Evolutionary conservation across 176 grass and related monocot species (phyloP), one percentile per base, ranked within the genome.

Genomic region (Ensete ventricosum): DNA sequence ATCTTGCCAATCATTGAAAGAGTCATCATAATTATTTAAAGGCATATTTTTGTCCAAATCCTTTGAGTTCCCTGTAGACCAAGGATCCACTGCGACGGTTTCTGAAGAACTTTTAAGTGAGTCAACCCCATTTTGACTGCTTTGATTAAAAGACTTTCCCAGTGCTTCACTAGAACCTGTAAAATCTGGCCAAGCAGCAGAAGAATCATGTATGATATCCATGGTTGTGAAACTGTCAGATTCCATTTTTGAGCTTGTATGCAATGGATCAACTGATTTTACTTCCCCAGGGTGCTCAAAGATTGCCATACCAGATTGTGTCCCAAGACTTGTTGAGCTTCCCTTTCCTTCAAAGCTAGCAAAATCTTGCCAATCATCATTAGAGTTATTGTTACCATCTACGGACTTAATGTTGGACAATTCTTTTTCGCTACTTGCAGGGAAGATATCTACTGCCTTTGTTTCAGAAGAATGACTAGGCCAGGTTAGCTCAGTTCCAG

Each of bases 311-410:
- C 1, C 13, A 20, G 17, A 69, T 17, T 78, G 79, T 80, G 81
- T 54, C 73, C 67, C 78, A 65, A 19, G 52, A 80, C 14, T 72
- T 75, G 62, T 24, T 34, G 51, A 68, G 72, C 53, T 82, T 73
- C 26, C 14, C 19, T 65, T 69, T 74, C 23, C 64, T 81, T 76
- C 73, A 83, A 78, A 89, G 82, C 75, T 79, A 78, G 85, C 75
- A 79, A 93, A 88, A 85, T 85, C 83, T 67, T 85, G 82, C 88
- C 90, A 93, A 77, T 76, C 86, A 82, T 80, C 84, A 16, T 80
- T 48, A 26, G 64, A 53, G 5, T 82, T 69, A 59, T 80, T 59
- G 53, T 79, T 73, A 81, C 16, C 69, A 77, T 50, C 73, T 75
- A 75, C 58, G 58, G 4, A 50, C 81, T 76, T 43, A 26, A 43